Base-by-base conservation (phyloP, 768 basidiomycete species). In the Pulveroboletus sp. region DNA sequence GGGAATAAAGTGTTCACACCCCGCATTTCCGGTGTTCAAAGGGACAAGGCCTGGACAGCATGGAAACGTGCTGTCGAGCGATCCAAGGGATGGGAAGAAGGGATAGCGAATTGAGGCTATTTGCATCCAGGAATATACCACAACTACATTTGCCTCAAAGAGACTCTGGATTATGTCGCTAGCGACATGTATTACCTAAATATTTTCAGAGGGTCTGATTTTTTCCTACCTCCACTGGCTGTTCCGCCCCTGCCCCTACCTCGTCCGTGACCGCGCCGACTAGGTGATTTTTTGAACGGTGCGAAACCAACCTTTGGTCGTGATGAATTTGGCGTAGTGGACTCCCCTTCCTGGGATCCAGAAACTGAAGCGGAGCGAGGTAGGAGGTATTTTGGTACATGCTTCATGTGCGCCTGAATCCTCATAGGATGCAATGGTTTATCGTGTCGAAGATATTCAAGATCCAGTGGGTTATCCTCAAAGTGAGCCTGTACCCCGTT, bases 371-470 rank as follows among this genome's bases (percentile, higher is more conserved):
- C 51, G 40, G 90, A 86, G 24, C 81, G 82, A 3, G 95, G 94
- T 52, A 97, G 75, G 23, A 98, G 75, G 64, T 99, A 99, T 47
- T 84, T 86, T 1, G 95, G 97, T 5, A 98, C 83, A 67, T 94
- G 89, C 67, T 95, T 97, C 84, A 98, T 90, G 65, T 98, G 94
- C 2, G 92, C 71, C 64, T 97, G 94, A 11, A 94, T 76, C 39
- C 94, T 78, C 23, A 87, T 85, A 0, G 94, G 93, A 59, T 95
- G 91, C 5, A 97, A 74, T 6, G 94, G 89, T 57, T 93, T 92
- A 69, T 99, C 97, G 68, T 98, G 97, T 2, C 91, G 82, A 38
- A 97, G 73, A 63, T 84, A 97, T 47, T 94, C 91, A 11, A 97
- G 76, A 63, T 97, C 94, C 8, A 90, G 75, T 1, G 95, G 95